These are phyloP conservation scores for Paecilomyces sp. DNA, from an alignment of 2,329 filamentous ascomycete species.

Conservation along the genomic window DNA sequence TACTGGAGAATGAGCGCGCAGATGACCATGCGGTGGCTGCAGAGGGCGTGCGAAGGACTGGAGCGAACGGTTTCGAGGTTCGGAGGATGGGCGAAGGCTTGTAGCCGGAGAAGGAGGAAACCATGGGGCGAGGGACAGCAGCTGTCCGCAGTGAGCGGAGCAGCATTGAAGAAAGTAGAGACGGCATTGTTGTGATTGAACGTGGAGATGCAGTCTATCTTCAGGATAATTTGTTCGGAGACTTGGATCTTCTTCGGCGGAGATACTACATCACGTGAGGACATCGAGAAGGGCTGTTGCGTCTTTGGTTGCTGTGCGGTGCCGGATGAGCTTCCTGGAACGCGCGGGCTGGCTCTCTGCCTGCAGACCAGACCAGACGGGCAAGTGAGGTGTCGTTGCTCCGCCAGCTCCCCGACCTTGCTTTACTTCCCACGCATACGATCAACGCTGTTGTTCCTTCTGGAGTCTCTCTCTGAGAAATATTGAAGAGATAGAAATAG, in stretches of 20 bases:
- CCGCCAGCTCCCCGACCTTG: neutral
- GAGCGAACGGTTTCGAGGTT: conserved; percentile 19
- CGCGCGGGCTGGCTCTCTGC: conserved; percentile 17
- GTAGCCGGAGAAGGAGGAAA: conserved; percentile 5
- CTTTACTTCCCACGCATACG: neutral
- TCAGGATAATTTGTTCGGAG: neutral
- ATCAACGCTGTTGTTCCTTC: neutral
- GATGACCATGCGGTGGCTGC: conserved; percentile 12
- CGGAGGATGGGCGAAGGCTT: conserved; percentile 19
- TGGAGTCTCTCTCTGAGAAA: neutral
- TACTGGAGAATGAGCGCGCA: conserved; percentile 49
- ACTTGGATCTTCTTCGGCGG: neutral
- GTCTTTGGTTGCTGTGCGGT: conserved; percentile 13
- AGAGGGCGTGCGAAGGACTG: conserved; percentile 10
- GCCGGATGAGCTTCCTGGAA: conserved; percentile 27
- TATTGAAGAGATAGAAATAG: neutral
- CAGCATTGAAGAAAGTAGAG: conserved; percentile 24
- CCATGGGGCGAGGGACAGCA: conserved; percentile 1
- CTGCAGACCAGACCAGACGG: conserved; percentile 6
- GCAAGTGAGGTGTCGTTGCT: neutral
- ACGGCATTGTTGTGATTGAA: conserved; percentile 20
- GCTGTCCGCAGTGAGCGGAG: conserved; percentile 26
- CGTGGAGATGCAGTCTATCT: neutral
- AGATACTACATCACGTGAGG: conserved; percentile 14
- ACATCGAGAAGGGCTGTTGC: conserved; percentile 16